Evolutionary conservation across 768 basidiomycete species (phyloP).

Genomic region (Collybiopsis luxurians): DNA sequence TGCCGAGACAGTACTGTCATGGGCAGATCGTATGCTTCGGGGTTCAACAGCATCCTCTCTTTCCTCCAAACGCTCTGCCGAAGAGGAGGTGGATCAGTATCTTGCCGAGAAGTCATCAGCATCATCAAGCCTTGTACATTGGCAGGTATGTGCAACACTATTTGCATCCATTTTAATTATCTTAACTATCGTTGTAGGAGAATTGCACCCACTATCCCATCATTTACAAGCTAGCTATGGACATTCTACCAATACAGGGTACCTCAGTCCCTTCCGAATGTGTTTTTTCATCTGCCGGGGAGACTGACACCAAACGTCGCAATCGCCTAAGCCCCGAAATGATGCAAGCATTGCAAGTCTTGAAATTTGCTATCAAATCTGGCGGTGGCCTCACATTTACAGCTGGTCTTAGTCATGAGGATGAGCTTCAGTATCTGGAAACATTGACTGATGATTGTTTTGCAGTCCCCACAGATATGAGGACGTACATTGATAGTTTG

Average conservation of each 20-base stretch:
- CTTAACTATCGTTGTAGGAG: neutral
- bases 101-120: neutral
- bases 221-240: neutral
- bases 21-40: too few species aligned
- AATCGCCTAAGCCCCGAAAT: slow-evolving; percentile 5
- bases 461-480: too few species aligned
- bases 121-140: neutral
- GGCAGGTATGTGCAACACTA: neutral
- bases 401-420: neutral
- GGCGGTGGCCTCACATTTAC: slow-evolving; percentile 7
- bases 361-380: slow-evolving; percentile 8
- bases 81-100: neutral
- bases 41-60: too few species aligned
- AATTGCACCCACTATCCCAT: neutral
- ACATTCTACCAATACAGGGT: slow-evolving; percentile 4
- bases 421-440: neutral
- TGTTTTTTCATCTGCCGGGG: slow-evolving; percentile 8
- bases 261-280: slow-evolving; percentile 12
- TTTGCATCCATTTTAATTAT: too few species aligned
- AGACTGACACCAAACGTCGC: slow-evolving; percentile 4
- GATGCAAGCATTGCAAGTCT: slow-evolving; percentile 11
- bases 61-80: neutral
- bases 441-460: neutral
- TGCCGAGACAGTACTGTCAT: too few species aligned
- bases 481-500: too few species aligned